Evolutionary conservation across 225 moss, liverwort and hornwort species (phyloP).

Genomic region (Pleurozium schreberi): DNA sequence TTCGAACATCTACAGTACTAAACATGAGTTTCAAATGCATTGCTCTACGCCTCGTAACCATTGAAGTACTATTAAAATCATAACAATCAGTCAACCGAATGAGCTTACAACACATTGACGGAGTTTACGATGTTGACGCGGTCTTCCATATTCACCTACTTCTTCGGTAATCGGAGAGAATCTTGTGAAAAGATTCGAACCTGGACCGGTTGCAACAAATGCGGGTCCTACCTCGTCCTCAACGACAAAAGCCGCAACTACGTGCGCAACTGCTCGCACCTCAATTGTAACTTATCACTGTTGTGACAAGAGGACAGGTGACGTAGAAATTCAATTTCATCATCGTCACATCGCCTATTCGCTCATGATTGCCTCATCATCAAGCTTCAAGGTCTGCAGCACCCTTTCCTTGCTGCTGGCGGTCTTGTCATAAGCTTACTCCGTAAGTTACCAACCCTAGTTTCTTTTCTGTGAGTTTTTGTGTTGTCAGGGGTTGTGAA

Average conservation of each 20-base stretch:
- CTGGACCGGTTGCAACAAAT: background rate
- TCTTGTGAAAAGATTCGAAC: background rate
- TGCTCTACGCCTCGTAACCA: background rate
- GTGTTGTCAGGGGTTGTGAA: background rate
- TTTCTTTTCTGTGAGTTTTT: background rate
- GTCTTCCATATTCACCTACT: background rate
- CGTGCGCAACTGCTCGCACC: background rate
- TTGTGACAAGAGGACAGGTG: background rate
- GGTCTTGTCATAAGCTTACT: background rate
- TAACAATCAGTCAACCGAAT: background rate
- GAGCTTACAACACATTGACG: background rate
- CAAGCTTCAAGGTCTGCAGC: background rate
- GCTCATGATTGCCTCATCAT: background rate
- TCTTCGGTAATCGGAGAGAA: background rate
- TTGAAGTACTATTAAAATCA: background rate
- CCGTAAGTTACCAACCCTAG: background rate
- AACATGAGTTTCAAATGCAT: background rate
- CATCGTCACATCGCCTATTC: background rate
- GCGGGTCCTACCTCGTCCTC: conserved; percentile 3
- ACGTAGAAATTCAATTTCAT: background rate
- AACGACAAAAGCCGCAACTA: background rate
- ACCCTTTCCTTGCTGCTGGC: background rate
- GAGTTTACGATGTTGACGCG: background rate
- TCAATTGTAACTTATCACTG: background rate
- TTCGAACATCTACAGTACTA: background rate